phyloP scores from a whole-genome alignment of 805 yeast species.

The Lipomyces japonicus region DNA sequence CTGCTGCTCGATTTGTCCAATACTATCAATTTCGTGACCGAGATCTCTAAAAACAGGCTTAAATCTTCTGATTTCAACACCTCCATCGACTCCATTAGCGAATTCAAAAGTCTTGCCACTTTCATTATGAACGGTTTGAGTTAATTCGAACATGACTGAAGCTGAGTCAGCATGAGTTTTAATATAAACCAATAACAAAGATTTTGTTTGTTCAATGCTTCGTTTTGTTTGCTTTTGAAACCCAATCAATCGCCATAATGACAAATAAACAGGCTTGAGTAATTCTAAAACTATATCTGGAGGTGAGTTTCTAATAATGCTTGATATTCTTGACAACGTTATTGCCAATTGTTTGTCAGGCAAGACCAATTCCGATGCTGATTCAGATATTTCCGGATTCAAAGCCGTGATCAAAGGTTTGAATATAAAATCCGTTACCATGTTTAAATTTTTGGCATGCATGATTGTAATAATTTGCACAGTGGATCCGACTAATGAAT shows the following conservation, averaged over 20 bases:
- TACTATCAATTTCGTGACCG: conserved; percentile 10
- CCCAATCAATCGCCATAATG: conserved; percentile 21
- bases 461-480: conserved; percentile 53
- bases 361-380: not conserved
- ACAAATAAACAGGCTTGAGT: conserved; percentile 4
- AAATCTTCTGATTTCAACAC: conserved; percentile 31
- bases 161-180: conserved; percentile 27
- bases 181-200: conserved; percentile 23
- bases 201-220: conserved; percentile 11
- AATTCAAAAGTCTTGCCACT: conserved; percentile 35
- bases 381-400: conserved; percentile 1
- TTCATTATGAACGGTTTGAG: conserved; percentile 36
- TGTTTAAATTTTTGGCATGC: conserved; percentile 34
- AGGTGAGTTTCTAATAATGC: conserved; percentile 11
- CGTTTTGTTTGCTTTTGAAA: conserved; percentile 22
- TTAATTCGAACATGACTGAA: conserved; percentile 38
- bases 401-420: conserved; percentile 17
- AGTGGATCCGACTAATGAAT: conserved; percentile 44
- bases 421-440: conserved; percentile 60
- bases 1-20: conserved; percentile 16
- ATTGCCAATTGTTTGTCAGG: conserved; percentile 44
- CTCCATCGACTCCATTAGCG: conserved; percentile 32
- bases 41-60: not conserved
- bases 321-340: conserved; percentile 9
- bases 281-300: conserved; percentile 8